phyloP scores from a whole-genome alignment of 495 filamentous ascomycete genomes.

The Acidomyces sp. region DNA sequence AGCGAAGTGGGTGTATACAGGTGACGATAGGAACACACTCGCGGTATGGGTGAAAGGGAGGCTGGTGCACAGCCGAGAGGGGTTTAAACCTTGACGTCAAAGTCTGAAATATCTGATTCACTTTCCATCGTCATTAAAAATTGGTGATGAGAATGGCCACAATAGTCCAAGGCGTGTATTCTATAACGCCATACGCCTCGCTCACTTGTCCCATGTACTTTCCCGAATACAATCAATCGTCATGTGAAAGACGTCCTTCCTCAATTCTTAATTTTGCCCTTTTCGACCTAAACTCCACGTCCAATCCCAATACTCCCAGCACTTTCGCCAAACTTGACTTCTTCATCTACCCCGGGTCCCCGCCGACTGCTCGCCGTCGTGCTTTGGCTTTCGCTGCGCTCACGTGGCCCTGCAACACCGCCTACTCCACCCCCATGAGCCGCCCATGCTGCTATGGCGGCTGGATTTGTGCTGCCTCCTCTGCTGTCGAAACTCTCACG shows the following conservation, averaged over 20 bases:
- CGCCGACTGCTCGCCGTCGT: constrained; percentile 16
- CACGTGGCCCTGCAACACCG: constrained; percentile 16
- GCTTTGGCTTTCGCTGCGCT: constrained; percentile 19
- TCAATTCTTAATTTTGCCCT: too few relatives aligned
- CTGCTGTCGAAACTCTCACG: not conserved
- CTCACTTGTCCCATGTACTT: too few relatives aligned
- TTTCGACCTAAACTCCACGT: too few relatives aligned
- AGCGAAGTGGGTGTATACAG: constrained; percentile 81
- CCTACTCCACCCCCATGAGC: constrained; percentile 13
- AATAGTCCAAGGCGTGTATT: too few relatives aligned
- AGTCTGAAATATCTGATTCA: too few relatives aligned
- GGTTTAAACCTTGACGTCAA: constrained; percentile 9
- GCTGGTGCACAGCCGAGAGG: constrained; percentile 46
- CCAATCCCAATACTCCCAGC: constrained; percentile 15
- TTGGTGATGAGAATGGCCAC: too few relatives aligned
- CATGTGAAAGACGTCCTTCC: too few relatives aligned
- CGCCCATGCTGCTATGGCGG: constrained; percentile 12
- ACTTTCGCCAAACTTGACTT: constrained; percentile 16
- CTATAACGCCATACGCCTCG: too few relatives aligned
- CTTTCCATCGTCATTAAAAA: too few relatives aligned
- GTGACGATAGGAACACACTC: constrained; percentile 70
- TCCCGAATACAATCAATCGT: too few relatives aligned
- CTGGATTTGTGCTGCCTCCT: not conserved
- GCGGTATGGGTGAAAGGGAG: constrained; percentile 70
- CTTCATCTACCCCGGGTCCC: constrained; percentile 7